Evolutionary conservation across 106 monocot genomes (phyloP).

Genomic region (Hemerocallis citrina): DNA sequence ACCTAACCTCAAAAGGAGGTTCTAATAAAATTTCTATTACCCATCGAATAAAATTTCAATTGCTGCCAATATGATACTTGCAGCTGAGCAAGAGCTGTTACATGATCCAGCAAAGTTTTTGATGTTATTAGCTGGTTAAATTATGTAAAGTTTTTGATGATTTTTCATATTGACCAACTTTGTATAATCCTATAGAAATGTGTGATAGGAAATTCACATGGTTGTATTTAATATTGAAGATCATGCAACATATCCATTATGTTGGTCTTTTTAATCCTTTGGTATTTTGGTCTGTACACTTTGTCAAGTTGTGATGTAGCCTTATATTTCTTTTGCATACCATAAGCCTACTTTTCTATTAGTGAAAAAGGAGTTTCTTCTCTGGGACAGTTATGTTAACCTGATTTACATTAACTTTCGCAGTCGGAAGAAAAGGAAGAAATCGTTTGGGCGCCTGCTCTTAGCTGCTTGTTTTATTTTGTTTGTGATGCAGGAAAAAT

Average conservation of each 20-base stretch:
- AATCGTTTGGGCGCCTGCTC: conserved; percentile 97
- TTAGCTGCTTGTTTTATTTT: conserved; percentile 94
- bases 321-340: neutral
- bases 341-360: too few relatives aligned
- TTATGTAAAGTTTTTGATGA: neutral
- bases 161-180: neutral
- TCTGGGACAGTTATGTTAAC: neutral
- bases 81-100: neutral
- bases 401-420: conserved; percentile 12
- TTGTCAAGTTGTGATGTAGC: neutral
- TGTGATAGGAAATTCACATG: neutral
- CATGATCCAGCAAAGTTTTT: neutral
- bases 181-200: neutral
- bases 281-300: neutral
- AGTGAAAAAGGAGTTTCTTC: too few relatives aligned
- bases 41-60: neutral
- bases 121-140: neutral
- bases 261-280: neutral
- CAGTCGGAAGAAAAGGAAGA: conserved; percentile 88
- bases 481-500: conserved; percentile 81
- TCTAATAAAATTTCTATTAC: neutral
- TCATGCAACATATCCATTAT: neutral
- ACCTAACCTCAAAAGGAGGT: neutral
- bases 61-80: neutral
- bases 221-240: neutral